Evolutionary conservation across 177 flowering plant genomes (phyloP), one percentile per base, ranked within the genome.

Genomic region (Vitis hybrid): DNA sequence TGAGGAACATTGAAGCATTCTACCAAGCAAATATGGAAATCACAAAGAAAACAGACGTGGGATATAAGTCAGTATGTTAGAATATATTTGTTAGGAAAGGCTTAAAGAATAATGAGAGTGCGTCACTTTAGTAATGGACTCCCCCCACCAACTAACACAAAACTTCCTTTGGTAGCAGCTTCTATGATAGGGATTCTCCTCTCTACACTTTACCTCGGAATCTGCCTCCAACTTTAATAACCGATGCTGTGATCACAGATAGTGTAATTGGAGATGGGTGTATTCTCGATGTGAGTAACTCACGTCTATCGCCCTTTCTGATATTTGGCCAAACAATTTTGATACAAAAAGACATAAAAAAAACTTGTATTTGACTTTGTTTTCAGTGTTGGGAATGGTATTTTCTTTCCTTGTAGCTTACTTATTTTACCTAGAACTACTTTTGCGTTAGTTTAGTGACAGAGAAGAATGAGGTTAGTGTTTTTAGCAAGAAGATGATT

Each of bases 201-300:
- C 33, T 94, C 7, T 87, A 89, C 81, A 90, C 97, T 50, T 73
- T 85, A 81, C 94, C 92, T 1, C 87, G 95, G 58, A 67, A 79
- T 80, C 80, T 92, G 73, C 98, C 98, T 68, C 98, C 98, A 50
- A 82, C 86, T 56, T 62, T 71, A 52, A 64, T 92, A 24, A 71
- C 73, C 18, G 88, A 85, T 66, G 91, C 92, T 14, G 71, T 70
- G 15, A 83, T 91, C 51, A 79, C 72, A 54, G 90, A 92, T 51
- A 87, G 92, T 70, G 47, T 90, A 65, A 81, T 94, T 60, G 97
- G 95, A 67, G 97, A 88, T 72, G 97, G 97, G 19, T 94, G 98
- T 85, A 78, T 89, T 60, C 78, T 94, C 70, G 80, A 82, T 75
- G 95, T 94, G 85, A 82, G 87, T 10, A 63, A 28, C 31, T 28